These are phyloP conservation scores for Mycena vulgaris DNA, from an alignment of 768 basidiomycete genomes.

Conservation along the genomic window DNA sequence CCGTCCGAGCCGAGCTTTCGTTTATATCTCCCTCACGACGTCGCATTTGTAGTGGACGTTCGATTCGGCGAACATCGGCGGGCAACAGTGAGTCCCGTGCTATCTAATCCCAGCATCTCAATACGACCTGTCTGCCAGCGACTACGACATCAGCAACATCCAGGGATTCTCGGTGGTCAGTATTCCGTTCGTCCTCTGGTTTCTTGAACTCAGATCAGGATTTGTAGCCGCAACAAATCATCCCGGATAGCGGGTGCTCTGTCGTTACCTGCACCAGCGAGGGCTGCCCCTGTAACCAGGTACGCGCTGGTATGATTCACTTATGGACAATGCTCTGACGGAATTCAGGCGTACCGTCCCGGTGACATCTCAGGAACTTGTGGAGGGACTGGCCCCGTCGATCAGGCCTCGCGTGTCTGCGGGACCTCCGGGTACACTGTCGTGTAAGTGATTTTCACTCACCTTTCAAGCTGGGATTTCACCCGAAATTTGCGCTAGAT, in stretches of 20 bases:
- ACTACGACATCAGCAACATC: conserved; percentile 30
- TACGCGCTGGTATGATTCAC: background rate
- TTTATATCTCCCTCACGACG: background rate
- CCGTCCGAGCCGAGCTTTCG: background rate
- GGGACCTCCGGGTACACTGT: conserved; percentile 12
- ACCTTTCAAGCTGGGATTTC: background rate
- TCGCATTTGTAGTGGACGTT: conserved; percentile 1
- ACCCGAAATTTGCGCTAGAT: background rate
- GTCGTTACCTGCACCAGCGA: background rate
- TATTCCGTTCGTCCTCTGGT: background rate
- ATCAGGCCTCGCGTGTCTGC: conserved; percentile 13
- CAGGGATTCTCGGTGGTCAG: conserved; percentile 14
- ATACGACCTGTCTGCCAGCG: background rate
- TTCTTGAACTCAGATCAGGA: background rate
- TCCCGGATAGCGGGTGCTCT: conserved; percentile 2
- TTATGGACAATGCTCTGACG: background rate
- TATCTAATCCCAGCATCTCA: background rate
- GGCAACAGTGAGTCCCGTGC: background rate
- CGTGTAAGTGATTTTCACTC: background rate
- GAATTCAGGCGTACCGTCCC: conserved; percentile 14
- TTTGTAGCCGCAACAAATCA: conserved; percentile 8
- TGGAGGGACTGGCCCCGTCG: conserved; percentile 21
- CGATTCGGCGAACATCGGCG: conserved; percentile 20
- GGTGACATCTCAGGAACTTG: conserved; percentile 21
- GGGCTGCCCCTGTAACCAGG: conserved; percentile 12